Base-by-base conservation (phyloP, 176 grass and related monocot species). In the Saccharum officinarum region DNA sequence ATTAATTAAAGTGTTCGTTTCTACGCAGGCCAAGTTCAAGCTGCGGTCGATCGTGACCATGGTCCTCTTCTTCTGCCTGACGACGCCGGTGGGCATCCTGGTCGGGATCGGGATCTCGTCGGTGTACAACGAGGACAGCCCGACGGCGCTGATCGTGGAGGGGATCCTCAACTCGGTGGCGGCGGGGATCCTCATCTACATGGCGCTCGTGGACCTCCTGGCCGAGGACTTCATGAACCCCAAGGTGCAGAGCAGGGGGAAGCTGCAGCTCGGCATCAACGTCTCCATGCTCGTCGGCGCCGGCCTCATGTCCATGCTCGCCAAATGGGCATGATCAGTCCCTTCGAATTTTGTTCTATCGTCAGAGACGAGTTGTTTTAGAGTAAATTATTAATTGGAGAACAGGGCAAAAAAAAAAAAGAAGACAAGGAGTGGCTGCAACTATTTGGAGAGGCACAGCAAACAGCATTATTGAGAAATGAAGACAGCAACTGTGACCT, bases 181-280 rank as follows among this genome's bases (percentile, higher is more conserved):
- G 2, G 82, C 87, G 0, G 94, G 92, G 41, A 97, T 94, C 84
- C 75, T 97, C 0, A 10, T 97, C 3, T 97, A 97, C 81, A 97
- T 93, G 89, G 84, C 91, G 12, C 91, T 97, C 7, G 87, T 97
- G 1, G 91, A 93, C 82, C 92, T 97, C 41, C 91, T 94, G 1
- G 92, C 92, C 1, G 84, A 88, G 75, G 94, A 94, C 71, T 97
- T 97, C 64, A 94, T 90, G 87, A 92, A 92, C 86, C 87, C 92
- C 0, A 87, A 61, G 37, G 89, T 97, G 46, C 91, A 97, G 76
- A 94, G 83, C 82, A 12, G 59, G 13, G 85, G 87, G 0, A 90
- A 15, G 73, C 64, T 97, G 42, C 92, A 97, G 33, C 46, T 97
- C 18, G 49, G 39, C 12, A 88, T 94, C 80, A 94, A 92, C 10